A percentile compares a stretch with the other conserved stretches of the same genome.
phyloP scores from a whole-genome alignment of 768 basidiomycete species.

The Paxillus rubicundulus region DNA sequence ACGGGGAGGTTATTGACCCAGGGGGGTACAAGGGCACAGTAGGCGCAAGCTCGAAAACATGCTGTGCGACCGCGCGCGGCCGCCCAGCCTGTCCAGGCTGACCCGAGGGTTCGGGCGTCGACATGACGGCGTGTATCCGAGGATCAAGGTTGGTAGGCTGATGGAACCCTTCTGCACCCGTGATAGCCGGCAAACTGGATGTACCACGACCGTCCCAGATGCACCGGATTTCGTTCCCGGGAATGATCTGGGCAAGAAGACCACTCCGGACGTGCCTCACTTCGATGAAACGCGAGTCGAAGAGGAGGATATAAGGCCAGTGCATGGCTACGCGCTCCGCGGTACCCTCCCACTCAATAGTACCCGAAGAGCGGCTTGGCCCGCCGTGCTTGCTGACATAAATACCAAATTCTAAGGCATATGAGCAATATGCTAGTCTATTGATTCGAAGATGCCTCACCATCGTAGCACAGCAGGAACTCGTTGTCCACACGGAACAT shows the following conservation, averaged over 20 bases:
- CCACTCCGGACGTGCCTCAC: conserved; percentile 82
- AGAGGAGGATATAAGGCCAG: conserved; percentile 82
- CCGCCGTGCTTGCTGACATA: conserved; percentile 93
- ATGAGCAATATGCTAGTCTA: conserved; percentile 2
- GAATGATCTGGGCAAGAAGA: conserved; percentile 76
- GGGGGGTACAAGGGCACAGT: conserved; percentile 39
- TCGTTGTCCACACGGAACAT: conserved; percentile 91
- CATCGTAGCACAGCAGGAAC: conserved; percentile 87
- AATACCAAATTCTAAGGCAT: conserved; percentile 73
- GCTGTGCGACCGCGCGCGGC: conserved; percentile 57
- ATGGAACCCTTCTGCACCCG: conserved; percentile 33
- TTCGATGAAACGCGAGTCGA: conserved; percentile 89
- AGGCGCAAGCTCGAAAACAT: conserved; percentile 71
- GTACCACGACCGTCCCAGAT: conserved; percentile 83
- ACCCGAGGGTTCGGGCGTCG: conserved; percentile 40
- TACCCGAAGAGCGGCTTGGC: conserved; percentile 64
- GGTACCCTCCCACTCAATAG: conserved; percentile 93
- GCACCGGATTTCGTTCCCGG: conserved; percentile 77
- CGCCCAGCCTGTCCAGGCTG: conserved; percentile 39
- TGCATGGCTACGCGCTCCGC: conserved; percentile 89
- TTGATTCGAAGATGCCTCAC: conserved; percentile 39
- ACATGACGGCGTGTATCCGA: conserved; percentile 86
- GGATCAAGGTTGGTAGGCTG: conserved; percentile 66
- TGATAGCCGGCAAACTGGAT: conserved; percentile 22
- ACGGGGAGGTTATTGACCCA: conserved; percentile 51